phyloP scores from a whole-genome alignment of 805 yeast species.

The Kluyveromyces aestuarii region DNA sequence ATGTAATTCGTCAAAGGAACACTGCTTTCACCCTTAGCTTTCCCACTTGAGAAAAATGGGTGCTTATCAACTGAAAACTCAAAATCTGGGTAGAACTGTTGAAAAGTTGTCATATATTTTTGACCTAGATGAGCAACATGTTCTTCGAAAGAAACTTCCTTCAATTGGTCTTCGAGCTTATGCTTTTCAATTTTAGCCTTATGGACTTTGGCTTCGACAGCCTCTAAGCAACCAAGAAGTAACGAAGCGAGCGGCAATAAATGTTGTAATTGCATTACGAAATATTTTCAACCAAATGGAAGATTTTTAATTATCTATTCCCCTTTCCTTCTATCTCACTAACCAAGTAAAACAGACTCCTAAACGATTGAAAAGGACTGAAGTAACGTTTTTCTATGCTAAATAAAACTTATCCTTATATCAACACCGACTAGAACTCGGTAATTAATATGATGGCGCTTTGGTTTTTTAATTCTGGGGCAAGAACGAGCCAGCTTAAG shows the following conservation, averaged over 20 bases:
- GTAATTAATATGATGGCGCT: neutral
- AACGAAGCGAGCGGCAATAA: conserved; percentile 24
- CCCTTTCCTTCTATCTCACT: neutral
- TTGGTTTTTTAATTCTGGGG: neutral
- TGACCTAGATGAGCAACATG: conserved; percentile 51
- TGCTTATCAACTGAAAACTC: conserved; percentile 17
- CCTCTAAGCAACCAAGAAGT: conserved; percentile 14
- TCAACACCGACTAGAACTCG: neutral
- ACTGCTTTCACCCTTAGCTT: conserved; percentile 42
- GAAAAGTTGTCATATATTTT: conserved; percentile 48
- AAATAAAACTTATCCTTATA: neutral
- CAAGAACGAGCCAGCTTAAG: too few species aligned
- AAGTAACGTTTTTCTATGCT: neutral
- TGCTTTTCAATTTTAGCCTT: conserved; percentile 51
- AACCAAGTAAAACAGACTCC: neutral
- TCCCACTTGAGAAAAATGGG: conserved; percentile 13
- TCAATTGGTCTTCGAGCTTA: conserved; percentile 47
- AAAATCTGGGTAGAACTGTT: conserved; percentile 36
- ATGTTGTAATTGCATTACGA: conserved; percentile 16
- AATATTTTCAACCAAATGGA: neutral
- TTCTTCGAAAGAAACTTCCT: conserved; percentile 40
- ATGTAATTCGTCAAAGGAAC: conserved; percentile 86
- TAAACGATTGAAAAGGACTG: neutral
- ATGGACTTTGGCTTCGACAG: conserved; percentile 42
- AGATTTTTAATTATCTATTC: neutral